A percentile compares a stretch with the other conserved stretches of the same genome.
phyloP scores from a whole-genome alignment of 306 rosid species.

The Calophaca sinica region DNA sequence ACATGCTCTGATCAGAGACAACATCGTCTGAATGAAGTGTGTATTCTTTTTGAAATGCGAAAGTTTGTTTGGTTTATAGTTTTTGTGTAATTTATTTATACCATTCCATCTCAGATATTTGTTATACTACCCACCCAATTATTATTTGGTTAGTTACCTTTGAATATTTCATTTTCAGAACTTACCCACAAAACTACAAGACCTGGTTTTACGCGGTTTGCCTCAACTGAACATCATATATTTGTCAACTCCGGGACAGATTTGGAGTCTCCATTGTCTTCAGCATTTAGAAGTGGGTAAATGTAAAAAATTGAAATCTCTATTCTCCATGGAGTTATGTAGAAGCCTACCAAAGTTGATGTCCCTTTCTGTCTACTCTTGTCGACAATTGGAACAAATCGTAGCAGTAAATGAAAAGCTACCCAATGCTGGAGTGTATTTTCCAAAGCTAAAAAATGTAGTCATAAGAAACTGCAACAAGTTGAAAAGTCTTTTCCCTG shows the following conservation, averaged over 20 bases:
- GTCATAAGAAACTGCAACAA: no score
- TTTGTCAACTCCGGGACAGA: no score
- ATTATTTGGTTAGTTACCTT: not conserved
- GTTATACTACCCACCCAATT: not conserved
- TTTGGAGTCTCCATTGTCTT: not conserved
- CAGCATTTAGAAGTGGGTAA: not conserved
- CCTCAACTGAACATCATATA: not conserved
- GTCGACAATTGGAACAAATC: not conserved
- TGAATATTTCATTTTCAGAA: not conserved
- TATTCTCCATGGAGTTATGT: not conserved
- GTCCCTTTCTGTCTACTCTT: not conserved
- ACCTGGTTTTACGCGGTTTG: not conserved
- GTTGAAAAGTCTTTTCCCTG: no score
- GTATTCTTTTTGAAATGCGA: not conserved
- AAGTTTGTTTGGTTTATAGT: not conserved
- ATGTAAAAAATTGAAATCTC: not conserved
- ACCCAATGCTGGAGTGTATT: not conserved
- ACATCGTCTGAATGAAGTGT: not conserved
- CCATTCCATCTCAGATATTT: not conserved
- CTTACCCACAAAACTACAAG: not conserved
- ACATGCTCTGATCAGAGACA: not conserved
- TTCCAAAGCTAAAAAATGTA: no score
- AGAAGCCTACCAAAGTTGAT: conserved; percentile 1
- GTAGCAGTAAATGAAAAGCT: not conserved
- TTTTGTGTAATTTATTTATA: not conserved